phyloP scores from a whole-genome alignment of 2,329 filamentous ascomycete species.

The Fonsecaea multimorphosa region DNA sequence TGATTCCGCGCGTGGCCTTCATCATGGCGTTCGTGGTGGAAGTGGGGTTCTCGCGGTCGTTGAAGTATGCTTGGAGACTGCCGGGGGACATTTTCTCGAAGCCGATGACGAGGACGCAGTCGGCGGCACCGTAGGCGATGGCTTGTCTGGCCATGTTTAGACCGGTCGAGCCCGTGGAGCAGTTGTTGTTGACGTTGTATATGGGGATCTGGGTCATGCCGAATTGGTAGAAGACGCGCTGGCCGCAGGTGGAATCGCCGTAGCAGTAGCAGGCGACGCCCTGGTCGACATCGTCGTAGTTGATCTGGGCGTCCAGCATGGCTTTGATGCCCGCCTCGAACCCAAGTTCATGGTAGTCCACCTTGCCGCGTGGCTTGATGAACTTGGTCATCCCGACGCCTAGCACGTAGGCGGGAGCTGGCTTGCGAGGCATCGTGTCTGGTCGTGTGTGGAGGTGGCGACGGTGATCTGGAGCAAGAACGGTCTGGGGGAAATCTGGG shows the following conservation, averaged over 20 bases:
- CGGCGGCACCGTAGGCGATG: conserved; percentile 78
- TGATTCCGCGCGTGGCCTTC: conserved; percentile 78
- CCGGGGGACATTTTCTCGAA: conserved; percentile 99
- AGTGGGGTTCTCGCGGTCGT: conserved; percentile 81
- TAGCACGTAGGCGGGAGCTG: conserved; percentile 77
- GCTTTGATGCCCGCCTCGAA: conserved; percentile 45
- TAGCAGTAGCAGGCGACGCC: conserved; percentile 98
- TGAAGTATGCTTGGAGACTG: conserved; percentile 81
- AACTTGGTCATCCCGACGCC: conserved; percentile 99
- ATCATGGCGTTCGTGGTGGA: conserved; percentile 78
- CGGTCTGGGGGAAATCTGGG: not conserved
- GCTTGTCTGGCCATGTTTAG: conserved; percentile 82
- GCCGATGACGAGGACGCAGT: conserved; percentile 88
- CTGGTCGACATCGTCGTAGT: conserved; percentile 94
- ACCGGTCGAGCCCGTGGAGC: conserved; percentile 91
- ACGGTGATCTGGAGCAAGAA: not conserved
- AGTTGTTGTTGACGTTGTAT: conserved; percentile 99
- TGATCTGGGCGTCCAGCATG: conserved; percentile 78
- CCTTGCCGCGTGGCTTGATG: conserved; percentile 61
- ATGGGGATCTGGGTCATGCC: conserved; percentile 96
- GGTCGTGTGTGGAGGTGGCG: conserved; percentile 1
- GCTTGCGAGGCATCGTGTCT: conserved; percentile 60
- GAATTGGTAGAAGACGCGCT: conserved; percentile 98
- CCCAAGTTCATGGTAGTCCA: conserved; percentile 45
- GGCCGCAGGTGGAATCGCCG: conserved; percentile 91